Evolutionary conservation across 768 basidiomycete genomes (phyloP).

Genomic region (Boletales sp.): DNA sequence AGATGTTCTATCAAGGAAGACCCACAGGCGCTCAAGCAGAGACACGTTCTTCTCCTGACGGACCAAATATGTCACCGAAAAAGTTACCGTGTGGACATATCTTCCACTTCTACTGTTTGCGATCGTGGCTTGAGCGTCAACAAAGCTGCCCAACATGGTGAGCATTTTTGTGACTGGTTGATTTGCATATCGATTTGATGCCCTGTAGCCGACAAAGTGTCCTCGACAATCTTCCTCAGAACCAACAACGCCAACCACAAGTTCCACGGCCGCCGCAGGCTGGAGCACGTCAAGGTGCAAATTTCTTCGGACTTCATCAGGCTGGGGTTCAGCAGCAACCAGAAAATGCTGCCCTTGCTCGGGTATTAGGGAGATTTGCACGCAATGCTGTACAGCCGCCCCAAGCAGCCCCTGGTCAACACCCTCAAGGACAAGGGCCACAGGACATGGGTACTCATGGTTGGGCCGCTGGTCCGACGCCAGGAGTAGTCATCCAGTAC

Average conservation of each 20-base stretch:
- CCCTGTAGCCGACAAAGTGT: constrained; percentile 68
- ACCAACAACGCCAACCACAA: constrained; percentile 31
- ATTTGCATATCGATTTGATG: neutral
- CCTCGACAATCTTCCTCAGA: constrained; percentile 46
- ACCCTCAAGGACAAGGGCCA: constrained; percentile 28
- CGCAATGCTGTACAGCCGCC: constrained; percentile 49
- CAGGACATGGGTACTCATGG: constrained; percentile 32
- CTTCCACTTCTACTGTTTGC: constrained; percentile 96
- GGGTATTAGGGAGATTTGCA: constrained; percentile 49
- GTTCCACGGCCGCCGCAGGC: constrained; percentile 24
- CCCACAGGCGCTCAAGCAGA: constrained; percentile 22
- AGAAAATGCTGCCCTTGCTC: constrained; percentile 34
- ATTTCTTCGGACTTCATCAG: constrained; percentile 26
- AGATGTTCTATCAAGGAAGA: constrained; percentile 59
- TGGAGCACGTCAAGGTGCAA: constrained; percentile 30
- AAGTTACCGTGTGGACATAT: constrained; percentile 95
- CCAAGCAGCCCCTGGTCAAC: constrained; percentile 29
- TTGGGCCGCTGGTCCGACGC: constrained; percentile 35
- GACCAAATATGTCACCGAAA: constrained; percentile 94
- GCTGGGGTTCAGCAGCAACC: constrained; percentile 33
- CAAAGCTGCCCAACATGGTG: constrained; percentile 99
- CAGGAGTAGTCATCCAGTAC: constrained; percentile 58
- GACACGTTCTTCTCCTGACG: constrained; percentile 41
- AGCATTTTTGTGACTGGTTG: constrained; percentile 24
- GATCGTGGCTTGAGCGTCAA: constrained; percentile 97